phyloP scores from a whole-genome alignment of 2,329 filamentous ascomycete genomes.

The Xenoacremonium recifei region DNA sequence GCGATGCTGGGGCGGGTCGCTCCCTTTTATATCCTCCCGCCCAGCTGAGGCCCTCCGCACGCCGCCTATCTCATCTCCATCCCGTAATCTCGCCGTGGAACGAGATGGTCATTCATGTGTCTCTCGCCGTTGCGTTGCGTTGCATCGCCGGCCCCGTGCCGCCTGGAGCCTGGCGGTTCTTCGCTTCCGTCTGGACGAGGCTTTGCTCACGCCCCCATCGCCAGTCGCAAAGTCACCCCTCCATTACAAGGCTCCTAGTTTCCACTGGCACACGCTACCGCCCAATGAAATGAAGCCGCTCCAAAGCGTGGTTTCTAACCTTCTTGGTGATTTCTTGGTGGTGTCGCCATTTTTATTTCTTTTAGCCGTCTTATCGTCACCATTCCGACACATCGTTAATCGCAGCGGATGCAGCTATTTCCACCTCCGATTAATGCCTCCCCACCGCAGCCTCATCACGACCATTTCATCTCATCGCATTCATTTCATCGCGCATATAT shows the following conservation, averaged over 20 bases:
- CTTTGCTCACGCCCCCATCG: constrained; percentile 1
- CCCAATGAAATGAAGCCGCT: constrained; percentile 21
- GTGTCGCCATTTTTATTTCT: constrained; percentile 9
- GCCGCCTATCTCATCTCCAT: not conserved
- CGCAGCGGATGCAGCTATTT: constrained; percentile 2
- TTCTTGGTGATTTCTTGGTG: constrained; percentile 16
- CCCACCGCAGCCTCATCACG: not conserved
- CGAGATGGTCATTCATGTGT: not conserved
- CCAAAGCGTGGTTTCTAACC: constrained; percentile 9
- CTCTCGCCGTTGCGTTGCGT: too few species aligned
- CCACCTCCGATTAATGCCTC: constrained; percentile 6
- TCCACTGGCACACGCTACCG: constrained; percentile 7
- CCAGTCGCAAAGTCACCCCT: constrained; percentile 11
- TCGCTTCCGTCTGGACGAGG: not conserved
- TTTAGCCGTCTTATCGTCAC: constrained; percentile 16
- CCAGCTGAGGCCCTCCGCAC: not conserved
- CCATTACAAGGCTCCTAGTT: constrained; percentile 9
- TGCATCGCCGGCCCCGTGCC: not conserved
- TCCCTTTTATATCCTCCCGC: constrained; percentile 24
- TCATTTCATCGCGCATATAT: constrained; percentile 5
- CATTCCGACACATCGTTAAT: constrained; percentile 4
- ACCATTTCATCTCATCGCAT: constrained; percentile 5
- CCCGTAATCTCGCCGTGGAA: not conserved
- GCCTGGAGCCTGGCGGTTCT: not conserved
- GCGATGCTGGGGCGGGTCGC: constrained; percentile 15